Conservation (phyloP, 2,329 filamentous ascomycete species). For the Elsinoe necatrix region DNA sequence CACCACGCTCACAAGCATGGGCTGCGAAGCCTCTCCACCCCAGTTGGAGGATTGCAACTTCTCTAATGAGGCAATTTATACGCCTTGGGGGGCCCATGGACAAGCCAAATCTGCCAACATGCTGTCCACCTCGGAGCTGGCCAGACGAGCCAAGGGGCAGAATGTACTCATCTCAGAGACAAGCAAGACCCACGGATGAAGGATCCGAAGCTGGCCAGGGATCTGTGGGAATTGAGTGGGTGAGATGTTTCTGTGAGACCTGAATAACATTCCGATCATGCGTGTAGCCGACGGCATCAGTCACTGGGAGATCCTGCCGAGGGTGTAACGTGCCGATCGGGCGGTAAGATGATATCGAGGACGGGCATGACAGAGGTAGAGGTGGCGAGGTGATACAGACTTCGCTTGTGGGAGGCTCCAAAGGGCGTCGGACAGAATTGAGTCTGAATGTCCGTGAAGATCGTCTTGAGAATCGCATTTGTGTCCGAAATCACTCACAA, state of each 20-base stretch:
- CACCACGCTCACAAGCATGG: background rate
- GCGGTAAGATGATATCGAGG: background rate
- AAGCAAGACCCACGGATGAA: background rate
- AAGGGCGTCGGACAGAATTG: background rate
- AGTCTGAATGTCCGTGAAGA: background rate
- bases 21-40: background rate
- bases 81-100: background rate
- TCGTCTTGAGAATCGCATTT: no score
- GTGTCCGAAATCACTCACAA: no score
- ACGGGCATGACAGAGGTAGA: background rate
- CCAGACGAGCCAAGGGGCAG: background rate
- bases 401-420: background rate
- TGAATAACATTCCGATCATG: background rate
- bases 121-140: background rate
- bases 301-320: background rate
- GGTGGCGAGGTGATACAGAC: background rate
- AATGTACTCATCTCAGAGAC: background rate
- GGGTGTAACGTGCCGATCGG: constrained; percentile 5
- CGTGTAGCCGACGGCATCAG: background rate
- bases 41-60: background rate
- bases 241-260: background rate
- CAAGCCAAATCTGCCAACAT: background rate
- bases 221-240: background rate
- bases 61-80: background rate
- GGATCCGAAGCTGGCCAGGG: background rate